Conservation (phyloP, 2,329 filamentous ascomycete species). For the Hypoxylon sp. region DNA sequence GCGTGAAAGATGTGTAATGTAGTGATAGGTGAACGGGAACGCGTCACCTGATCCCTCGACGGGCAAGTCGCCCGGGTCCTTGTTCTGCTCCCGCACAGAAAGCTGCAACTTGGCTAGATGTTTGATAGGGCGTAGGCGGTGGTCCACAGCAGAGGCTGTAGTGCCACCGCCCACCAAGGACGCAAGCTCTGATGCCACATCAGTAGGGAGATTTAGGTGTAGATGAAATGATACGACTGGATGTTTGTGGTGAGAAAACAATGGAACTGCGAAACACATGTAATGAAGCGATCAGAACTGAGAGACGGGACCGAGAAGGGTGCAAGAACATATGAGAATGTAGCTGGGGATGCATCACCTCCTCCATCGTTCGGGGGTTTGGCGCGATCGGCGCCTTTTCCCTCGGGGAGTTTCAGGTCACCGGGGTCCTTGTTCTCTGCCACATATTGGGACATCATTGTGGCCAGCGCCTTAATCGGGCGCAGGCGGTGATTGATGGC, state of each 20-base stretch:
- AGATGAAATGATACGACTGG: not conserved
- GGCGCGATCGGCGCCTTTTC: not conserved
- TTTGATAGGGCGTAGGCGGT: slow-evolving; percentile 56
- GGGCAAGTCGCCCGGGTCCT: slow-evolving; percentile 53
- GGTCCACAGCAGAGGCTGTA: slow-evolving; percentile 53
- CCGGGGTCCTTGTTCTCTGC: not conserved
- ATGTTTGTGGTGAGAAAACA: not conserved
- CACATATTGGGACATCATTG: slow-evolving; percentile 1
- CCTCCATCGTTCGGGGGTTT: not conserved
- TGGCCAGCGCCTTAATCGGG: not conserved
- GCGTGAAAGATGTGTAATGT: slow-evolving; percentile 4
- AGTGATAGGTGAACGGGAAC: slow-evolving; percentile 13
- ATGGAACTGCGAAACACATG: not conserved
- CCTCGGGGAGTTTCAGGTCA: not conserved
- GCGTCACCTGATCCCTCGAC: slow-evolving; percentile 54
- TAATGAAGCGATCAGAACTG: not conserved
- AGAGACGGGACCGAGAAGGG: not conserved
- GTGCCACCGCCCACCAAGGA: slow-evolving; percentile 49
- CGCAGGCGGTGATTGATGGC: slow-evolving; percentile 2
- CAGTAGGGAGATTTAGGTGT: slow-evolving; percentile 19
- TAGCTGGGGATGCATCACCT: not conserved
- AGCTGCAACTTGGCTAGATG: slow-evolving; percentile 53
- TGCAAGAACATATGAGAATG: not conserved
- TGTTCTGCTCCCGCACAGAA: slow-evolving; percentile 44
- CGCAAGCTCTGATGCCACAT: slow-evolving; percentile 43